A percentile compares a stretch with the other conserved stretches of the same genome.
Evolutionary conservation across 2,329 filamentous ascomycete genomes (phyloP).

Genomic region (Penicillium brevicompactum): DNA sequence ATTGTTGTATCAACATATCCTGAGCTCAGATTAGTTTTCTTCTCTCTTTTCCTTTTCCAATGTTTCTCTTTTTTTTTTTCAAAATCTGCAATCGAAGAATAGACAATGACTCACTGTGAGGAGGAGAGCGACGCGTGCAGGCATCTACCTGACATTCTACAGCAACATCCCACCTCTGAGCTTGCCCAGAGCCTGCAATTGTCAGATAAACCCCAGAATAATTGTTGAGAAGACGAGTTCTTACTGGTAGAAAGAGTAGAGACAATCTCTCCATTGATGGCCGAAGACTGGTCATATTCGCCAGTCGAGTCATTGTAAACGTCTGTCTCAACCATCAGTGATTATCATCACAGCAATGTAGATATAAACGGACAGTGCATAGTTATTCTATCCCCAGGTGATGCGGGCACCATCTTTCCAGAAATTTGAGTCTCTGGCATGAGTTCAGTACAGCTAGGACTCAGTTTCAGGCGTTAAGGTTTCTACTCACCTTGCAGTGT

Average conservation of each 20-base stretch:
- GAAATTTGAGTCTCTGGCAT: not conserved
- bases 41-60: too few species aligned
- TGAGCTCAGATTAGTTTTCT: not conserved
- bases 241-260: not conserved
- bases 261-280: constrained; percentile 2
- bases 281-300: not conserved
- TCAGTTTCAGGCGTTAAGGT: not conserved
- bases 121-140: not conserved
- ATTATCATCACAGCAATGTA: not conserved
- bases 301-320: not conserved
- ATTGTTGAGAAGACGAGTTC: not conserved
- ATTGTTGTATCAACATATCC: not conserved
- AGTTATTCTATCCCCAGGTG: not conserved
- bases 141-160: not conserved
- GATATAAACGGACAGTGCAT: not conserved
- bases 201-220: not conserved
- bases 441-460: not conserved
- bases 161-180: not conserved
- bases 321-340: not conserved
- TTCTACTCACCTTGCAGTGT: not conserved
- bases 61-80: too few species aligned
- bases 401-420: not conserved
- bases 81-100: too few species aligned
- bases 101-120: not conserved
- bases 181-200: not conserved